These are phyloP conservation scores for Fusarium buharicum DNA, from an alignment of 2,329 filamentous ascomycete species.

Conservation along the genomic window DNA sequence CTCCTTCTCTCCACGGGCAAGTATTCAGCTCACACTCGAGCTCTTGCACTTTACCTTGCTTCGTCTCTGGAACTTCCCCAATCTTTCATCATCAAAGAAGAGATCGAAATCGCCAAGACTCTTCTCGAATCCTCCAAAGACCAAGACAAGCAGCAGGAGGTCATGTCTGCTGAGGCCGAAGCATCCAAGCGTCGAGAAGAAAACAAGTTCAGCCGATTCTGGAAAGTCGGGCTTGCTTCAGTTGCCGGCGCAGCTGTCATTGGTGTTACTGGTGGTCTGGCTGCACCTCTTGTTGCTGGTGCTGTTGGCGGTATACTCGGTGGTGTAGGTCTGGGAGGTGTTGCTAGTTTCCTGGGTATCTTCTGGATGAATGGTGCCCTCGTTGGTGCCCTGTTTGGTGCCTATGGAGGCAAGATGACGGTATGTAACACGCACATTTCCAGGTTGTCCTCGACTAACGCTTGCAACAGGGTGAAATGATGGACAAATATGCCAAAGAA, in stretches of 20 bases:
- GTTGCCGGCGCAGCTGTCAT: constrained; percentile 90
- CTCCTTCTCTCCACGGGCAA: constrained; percentile 76
- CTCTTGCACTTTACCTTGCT: constrained; percentile 73
- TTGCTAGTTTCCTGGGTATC: constrained; percentile 85
- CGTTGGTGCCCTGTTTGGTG: constrained; percentile 88
- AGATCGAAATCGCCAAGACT: constrained; percentile 79
- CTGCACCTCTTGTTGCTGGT: constrained; percentile 86
- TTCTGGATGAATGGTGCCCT: constrained; percentile 87
- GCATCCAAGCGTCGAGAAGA: constrained; percentile 77
- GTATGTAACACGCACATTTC: constrained; percentile 43
- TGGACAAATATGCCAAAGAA: constrained; percentile 87
- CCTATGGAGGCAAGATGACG: constrained; percentile 82
- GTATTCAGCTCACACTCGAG: constrained; percentile 78
- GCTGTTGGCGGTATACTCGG: constrained; percentile 87
- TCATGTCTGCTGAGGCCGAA: constrained; percentile 80
- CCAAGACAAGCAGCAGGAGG: constrained; percentile 52
- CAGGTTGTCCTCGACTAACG: constrained; percentile 21
- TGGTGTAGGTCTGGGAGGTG: constrained; percentile 83
- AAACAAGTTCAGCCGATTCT: constrained; percentile 76
- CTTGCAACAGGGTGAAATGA: constrained; percentile 73
- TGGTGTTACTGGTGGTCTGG: constrained; percentile 91
- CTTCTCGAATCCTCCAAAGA: constrained; percentile 72
- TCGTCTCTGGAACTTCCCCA: constrained; percentile 73
- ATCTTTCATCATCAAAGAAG: constrained; percentile 71
- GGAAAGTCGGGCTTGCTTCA: constrained; percentile 91